Base-by-base conservation (phyloP, 352 stramenopile genomes). In the Bremia lactucae region DNA sequence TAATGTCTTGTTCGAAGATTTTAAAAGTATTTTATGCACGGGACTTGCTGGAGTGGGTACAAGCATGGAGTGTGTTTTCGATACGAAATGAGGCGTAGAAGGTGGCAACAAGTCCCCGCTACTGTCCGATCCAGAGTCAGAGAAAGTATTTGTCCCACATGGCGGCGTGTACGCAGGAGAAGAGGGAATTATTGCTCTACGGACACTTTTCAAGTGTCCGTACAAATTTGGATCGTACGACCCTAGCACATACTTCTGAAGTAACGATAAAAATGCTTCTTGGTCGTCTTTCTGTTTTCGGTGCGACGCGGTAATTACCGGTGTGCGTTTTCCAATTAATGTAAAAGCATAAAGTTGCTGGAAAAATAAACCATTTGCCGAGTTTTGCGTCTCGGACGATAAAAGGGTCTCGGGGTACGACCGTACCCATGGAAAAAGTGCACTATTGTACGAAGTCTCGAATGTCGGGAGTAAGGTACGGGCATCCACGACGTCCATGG, bases 311-410 rank as follows among this genome's bases (percentile, higher is more conserved):
- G n/a, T n/a, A 10, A 53, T 59, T 29, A 68, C 44, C 2, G 68
- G 62, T 14, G 63, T 74, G 4, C 68, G 66, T 25, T 79, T 77
- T 1, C 75, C 78, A 39, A 90, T 83, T 15, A 88, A 37, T 10
- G 71, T 82, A 49, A 85, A 87, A 6, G 78, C 78, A 46, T 87
- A 87, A 2, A 90, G 52, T 46, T 90, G 78, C 59, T 90, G 78
- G 60, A 88, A 90, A 42, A 90, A 90, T 5, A 90, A 57, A 0
- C 72, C 76, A 38, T 87, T 81, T 24, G 65, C 54, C 35, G 68
- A 82, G 52, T 73, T 71, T 22, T 81, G 65, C 24, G 68, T 75
- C 34, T 83, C 69, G 7, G 71, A 54, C 4, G 63, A 66, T 18
- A 75, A 55, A 3, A 75, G 52, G 0, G 63, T 68, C 7, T 62